phyloP scores from a whole-genome alignment of 345 rosid species.

The Geranium brycei region DNA sequence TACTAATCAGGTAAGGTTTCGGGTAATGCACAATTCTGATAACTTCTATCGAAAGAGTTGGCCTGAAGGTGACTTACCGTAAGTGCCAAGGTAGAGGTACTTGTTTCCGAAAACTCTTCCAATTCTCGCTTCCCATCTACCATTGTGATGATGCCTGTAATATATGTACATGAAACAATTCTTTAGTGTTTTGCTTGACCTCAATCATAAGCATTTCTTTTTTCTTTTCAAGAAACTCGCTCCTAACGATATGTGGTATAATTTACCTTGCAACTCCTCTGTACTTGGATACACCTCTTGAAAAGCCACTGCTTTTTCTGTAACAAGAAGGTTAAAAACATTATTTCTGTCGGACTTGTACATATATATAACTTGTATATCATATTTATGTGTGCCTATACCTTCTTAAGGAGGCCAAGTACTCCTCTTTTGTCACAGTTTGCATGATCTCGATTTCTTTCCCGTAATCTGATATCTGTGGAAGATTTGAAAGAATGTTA shows the following conservation, averaged over 20 bases:
- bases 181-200: not conserved
- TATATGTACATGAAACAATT: not conserved
- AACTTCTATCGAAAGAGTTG: not conserved
- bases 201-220: not conserved
- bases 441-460: constrained; percentile 45
- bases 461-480: constrained; percentile 41
- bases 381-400: not conserved
- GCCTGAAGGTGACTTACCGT: constrained; percentile 26
- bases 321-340: not conserved
- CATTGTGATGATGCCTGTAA: constrained; percentile 59
- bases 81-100: constrained; percentile 60
- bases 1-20: not conserved
- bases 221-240: not conserved
- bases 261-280: constrained; percentile 58
- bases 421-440: constrained; percentile 48
- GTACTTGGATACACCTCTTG: constrained; percentile 60
- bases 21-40: not conserved
- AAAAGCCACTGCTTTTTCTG: constrained; percentile 63
- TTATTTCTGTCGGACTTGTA: not conserved
- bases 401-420: constrained; percentile 55
- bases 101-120: constrained; percentile 62
- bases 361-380: not conserved
- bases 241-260: not conserved
- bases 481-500: not conserved
- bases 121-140: constrained; percentile 69